Evolutionary conservation across 352 stramenopile genomes (phyloP), one percentile per base, ranked within the genome.

Genomic region (Globisporangium splendens): DNA sequence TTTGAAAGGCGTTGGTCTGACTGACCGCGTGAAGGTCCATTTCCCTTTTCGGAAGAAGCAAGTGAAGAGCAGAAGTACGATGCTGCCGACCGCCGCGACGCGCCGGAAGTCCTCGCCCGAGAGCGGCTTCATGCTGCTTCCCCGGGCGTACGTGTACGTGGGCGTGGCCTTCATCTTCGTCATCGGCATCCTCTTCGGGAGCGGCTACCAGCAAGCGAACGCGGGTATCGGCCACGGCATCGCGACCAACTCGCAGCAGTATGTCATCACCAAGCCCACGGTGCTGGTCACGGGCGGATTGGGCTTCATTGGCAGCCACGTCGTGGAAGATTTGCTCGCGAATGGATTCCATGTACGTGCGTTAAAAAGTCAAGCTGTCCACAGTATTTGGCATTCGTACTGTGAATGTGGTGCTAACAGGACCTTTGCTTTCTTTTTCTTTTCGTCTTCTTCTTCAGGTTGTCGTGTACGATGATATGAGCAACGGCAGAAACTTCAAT

Each of bases 391-490:
- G 10, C 28, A 35, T 35, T 35, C 1, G 43, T 48, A 31, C 54
- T 10, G 22, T 14, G 28, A 35, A 4, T 35, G 28, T 35, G 28
- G 28, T 10, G 10, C 28, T 35, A 35, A 35, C 28, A 35, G 28
- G 28, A 35, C 5, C 28, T 6, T 35, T 35, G 28, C 28, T 35
- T 35, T 8, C 28, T 35, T 35, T 8, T 8, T 10, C 5, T 10
- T 31, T n/a, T n/a, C n/a, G 5, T 8, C 28, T 10, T 10, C 28
- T 35, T 35, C 2, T 35, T 50, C 43, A 91, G 80, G 84, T 93
- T 13, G 79, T 94, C 15, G 79, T 94, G 46, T 93, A 90, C 60
- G 85, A 94, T 50, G 83, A 94, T 64, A 93, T 93, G 85, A 94
- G 85, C 70, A 94, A 94, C 59, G 85, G 85, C 53, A 86, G 85